Conservation (phyloP, 129 eudicot species). For the Centaurea solstitialis region DNA sequence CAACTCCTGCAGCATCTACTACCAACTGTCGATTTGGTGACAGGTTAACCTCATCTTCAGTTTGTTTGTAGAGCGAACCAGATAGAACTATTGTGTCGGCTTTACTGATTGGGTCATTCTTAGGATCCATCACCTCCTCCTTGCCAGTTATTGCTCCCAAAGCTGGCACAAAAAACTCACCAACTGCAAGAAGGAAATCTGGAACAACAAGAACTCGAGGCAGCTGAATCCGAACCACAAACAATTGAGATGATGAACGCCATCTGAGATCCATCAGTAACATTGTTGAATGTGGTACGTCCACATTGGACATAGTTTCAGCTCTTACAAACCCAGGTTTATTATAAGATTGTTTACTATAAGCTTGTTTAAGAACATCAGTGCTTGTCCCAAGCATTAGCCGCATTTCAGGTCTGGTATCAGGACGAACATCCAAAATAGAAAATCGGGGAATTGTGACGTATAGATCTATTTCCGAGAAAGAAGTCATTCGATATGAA, state of each 20-base stretch:
- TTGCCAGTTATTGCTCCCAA: slow-evolving; percentile 89
- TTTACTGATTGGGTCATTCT: slow-evolving; percentile 83
- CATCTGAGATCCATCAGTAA: slow-evolving; percentile 83
- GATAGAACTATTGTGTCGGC: slow-evolving; percentile 52
- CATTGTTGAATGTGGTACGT: slow-evolving; percentile 80
- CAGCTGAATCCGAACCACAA: slow-evolving; percentile 82
- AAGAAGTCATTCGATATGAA: slow-evolving; percentile 86
- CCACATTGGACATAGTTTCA: slow-evolving; percentile 39
- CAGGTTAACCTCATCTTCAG: slow-evolving; percentile 68
- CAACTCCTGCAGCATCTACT: slow-evolving; percentile 76
- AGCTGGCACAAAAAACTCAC: slow-evolving; percentile 91
- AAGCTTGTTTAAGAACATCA: slow-evolving; percentile 60
- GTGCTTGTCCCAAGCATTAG: slow-evolving; percentile 92
- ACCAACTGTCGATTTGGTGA: slow-evolving; percentile 76
- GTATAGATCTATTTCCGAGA: slow-evolving; percentile 88
- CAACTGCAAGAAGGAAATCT: slow-evolving; percentile 90
- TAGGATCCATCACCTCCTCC: slow-evolving; percentile 92
- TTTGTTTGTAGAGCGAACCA: slow-evolving; percentile 60
- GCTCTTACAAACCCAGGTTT: slow-evolving; percentile 42
- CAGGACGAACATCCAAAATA: slow-evolving; percentile 77
- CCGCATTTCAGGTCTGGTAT: slow-evolving; percentile 90
- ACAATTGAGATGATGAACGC: slow-evolving; percentile 74
- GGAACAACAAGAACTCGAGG: slow-evolving; percentile 97
- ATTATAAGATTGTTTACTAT: slow-evolving; percentile 23
- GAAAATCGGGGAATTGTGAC: slow-evolving; percentile 83